Base-by-base conservation (phyloP, 768 basidiomycete genomes). In the Leccinum sublutescens region DNA sequence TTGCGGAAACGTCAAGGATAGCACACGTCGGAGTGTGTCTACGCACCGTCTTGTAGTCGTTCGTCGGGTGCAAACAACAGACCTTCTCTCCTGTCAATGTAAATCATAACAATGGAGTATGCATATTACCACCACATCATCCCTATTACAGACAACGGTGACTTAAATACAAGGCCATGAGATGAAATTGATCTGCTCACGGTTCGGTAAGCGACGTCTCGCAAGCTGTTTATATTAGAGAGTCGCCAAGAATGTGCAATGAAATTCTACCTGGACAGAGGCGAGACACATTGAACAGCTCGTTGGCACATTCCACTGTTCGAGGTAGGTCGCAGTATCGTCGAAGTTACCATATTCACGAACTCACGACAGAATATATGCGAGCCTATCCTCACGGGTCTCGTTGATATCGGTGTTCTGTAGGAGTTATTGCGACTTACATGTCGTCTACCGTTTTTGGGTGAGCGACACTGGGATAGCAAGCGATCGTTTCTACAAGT, bases 1-100 rank as follows among this genome's bases (percentile, higher is more conserved):
- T 94, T 63, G 62, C 14, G 49, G 31, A 43, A 23, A 43, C 48
- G 23, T 60, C 52, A 62, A 61, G 21, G 40, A 31, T 12, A 48
- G 36, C 29, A 33, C 56, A 55, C 19, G 33, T 34, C 43, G 56
- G 50, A 21, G 50, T 31, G 61, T 58, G 70, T 76, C 73, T 76
- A 80, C 79, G 79, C 74, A 89, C 92, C 52, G 92, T 94, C 77
- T 93, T 94, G 75, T 93, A 94, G 72, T 94, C 92, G 68, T 94
- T 94, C 4, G 91, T 86, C 0, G 92, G 92, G 66, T 89, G 88
- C 17, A 94, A 74, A 2, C 89, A 91, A 75, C 87, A 91, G 27
- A 92, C 85, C 89, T 92, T 62, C 9, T 34, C 52, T 51, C 15
- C 29, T 15, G 58, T 62, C 49, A 66, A 55, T 31, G 21, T 58